Percentiles rank a stretch among this genome's conserved stretches.
Conservation (phyloP, 1,139 yeast species). For the Candida tunisiensis region DNA sequence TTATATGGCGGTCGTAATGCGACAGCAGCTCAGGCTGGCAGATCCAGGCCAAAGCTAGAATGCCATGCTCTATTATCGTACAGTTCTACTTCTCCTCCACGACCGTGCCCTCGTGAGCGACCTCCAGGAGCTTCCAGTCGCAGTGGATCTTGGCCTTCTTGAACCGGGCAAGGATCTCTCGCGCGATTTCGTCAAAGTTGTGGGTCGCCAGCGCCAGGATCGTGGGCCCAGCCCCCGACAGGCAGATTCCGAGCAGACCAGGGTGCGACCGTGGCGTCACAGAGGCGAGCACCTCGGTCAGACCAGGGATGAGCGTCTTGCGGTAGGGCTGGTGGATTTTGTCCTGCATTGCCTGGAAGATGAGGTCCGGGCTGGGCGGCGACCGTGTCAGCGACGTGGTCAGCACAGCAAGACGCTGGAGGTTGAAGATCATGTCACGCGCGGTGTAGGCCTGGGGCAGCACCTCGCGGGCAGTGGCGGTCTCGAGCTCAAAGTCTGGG, state of each 20-base stretch:
- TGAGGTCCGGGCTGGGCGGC: conserved; percentile 67
- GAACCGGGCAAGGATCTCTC: conserved; percentile 54
- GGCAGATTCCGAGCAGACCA: conserved; percentile 83
- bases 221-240: conserved; percentile 98
- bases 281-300: conserved; percentile 60
- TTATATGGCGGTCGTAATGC: too few relatives aligned
- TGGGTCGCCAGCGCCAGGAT: conserved; percentile 85
- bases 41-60: too few relatives aligned
- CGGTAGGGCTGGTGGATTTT: conserved; percentile 93
- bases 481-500: conserved; percentile 87
- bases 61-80: too few relatives aligned
- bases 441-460: conserved; percentile 70
- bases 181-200: conserved; percentile 72
- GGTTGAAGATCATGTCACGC: conserved; percentile 73
- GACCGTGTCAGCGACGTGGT: conserved; percentile 73
- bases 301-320: conserved; percentile 78
- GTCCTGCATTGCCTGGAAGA: conserved; percentile 93
- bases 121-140: conserved; percentile 66
- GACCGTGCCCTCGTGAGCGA: conserved; percentile 62
- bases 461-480: conserved; percentile 81
- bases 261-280: conserved; percentile 71
- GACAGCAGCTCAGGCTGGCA: too few relatives aligned
- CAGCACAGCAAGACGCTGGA: conserved; percentile 58
- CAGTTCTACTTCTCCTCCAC: conserved; percentile 5
- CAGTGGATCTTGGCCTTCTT: conserved; percentile 51